Base-by-base conservation (phyloP, 2,329 filamentous ascomycete species). In the Ophiostoma quercus region DNA sequence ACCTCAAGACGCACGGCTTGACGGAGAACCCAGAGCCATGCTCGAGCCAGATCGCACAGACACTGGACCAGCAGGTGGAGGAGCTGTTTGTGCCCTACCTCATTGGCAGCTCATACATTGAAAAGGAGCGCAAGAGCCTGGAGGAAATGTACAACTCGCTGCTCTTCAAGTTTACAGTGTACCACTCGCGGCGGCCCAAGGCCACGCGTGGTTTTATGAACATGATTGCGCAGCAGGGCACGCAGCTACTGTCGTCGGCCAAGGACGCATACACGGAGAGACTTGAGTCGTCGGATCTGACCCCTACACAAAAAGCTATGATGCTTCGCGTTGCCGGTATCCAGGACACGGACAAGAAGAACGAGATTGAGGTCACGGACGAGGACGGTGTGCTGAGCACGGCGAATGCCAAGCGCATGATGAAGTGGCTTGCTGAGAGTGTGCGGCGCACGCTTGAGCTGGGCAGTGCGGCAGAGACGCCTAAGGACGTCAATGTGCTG, bases 101-200 rank as follows among this genome's bases (percentile, higher is more conserved):
- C 9, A 84, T 90, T 67, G 87, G 88, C 16, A 88, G 88, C 74
- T 87, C 87, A 16, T 91, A 90, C 74, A 90, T 91, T 71, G 89
- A 91, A 70, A 84, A 88, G 71, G 89, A 91, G 76, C 86, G 82
- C 76, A 88, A 83, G 78, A 90, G 85, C 71, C 79, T 95, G 67
- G 91, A 94, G 76, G 92, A 94, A 77, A 80, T 94, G 73, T 93
- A 96, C 80, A 94, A 92, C 69, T 97, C 95, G 0, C 81, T 99
- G 69, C 85, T 98, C 4, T 97, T 99, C 86, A 96, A 96, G 75
- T 99, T 95, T 77, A 96, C 92, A 19, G 90, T 96, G n/a, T 98
- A 94, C 77, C 95, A 99, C 78, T 92, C 90, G 0, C 84, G 90
- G 71, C 85, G 92, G 73, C 94, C 96, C 79, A 97, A 96, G 83